phyloP scores from a whole-genome alignment of 2,329 filamentous ascomycete species.

The Lachnellula occidentalis region DNA sequence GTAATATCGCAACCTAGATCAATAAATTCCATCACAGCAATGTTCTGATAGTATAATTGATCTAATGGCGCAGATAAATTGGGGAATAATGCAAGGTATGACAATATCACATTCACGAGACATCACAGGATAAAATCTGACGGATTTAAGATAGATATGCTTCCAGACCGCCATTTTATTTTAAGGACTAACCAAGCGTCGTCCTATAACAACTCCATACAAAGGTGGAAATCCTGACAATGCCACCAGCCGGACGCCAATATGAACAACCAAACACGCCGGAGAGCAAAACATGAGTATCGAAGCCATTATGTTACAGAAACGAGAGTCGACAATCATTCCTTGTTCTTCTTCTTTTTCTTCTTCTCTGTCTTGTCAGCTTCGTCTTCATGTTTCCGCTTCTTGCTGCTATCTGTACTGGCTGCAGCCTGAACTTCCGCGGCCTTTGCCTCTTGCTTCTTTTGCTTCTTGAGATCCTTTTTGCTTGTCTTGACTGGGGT shows the following conservation, averaged over 20 bases:
- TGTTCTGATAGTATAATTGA: too few relatives aligned
- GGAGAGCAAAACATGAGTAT: conserved; percentile 3
- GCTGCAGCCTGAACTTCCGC: conserved; percentile 35
- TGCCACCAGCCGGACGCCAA: conserved; percentile 11
- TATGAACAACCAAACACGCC: conserved; percentile 8
- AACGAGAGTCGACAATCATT: conserved; percentile 19
- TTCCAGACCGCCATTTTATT: conserved; percentile 1
- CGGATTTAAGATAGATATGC: background rate
- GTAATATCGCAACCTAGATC: too few relatives aligned
- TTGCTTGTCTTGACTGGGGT: conserved; percentile 64
- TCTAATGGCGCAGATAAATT: too few relatives aligned
- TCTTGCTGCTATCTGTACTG: conserved; percentile 51
- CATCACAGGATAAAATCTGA: too few relatives aligned
- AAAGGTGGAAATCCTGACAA: conserved; percentile 4
- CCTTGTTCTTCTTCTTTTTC: conserved; percentile 49
- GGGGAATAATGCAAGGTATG: too few relatives aligned
- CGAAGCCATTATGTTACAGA: conserved; percentile 23
- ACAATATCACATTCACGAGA: too few relatives aligned
- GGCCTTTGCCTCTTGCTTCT: conserved; percentile 52
- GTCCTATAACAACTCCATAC: conserved; percentile 5
- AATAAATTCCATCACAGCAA: too few relatives aligned
- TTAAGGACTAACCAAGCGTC: background rate
- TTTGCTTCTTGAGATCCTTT: conserved; percentile 70
- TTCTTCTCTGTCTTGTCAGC: conserved; percentile 56
- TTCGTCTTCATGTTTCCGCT: conserved; percentile 58